phyloP scores from a whole-genome alignment of 345 rosid species.

The Heritiera fomes region DNA sequence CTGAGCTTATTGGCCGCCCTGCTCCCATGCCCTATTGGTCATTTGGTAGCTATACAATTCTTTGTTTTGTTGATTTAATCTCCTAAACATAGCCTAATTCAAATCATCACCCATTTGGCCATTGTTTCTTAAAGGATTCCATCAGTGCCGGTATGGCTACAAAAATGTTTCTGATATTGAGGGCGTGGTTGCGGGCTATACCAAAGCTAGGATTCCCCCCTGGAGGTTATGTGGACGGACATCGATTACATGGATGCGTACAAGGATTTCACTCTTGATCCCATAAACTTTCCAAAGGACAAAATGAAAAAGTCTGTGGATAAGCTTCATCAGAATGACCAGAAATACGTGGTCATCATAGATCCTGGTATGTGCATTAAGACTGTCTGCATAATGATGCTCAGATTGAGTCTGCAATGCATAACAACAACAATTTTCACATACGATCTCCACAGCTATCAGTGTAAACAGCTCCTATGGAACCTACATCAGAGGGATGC shows the following conservation, averaged over 20 bases:
- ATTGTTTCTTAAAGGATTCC: not conserved
- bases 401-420: too few species aligned
- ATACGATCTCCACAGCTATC: slow-evolving; percentile 42
- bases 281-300: slow-evolving; percentile 56
- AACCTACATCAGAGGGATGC: slow-evolving; percentile 61
- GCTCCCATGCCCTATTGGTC: slow-evolving; percentile 90
- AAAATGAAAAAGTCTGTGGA: slow-evolving; percentile 46
- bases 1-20: slow-evolving; percentile 63
- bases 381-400: too few species aligned
- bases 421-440: too few species aligned
- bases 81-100: too few species aligned
- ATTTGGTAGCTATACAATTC: slow-evolving; percentile 42
- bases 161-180: too few species aligned
- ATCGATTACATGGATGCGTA: not conserved
- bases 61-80: not conserved
- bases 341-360: slow-evolving; percentile 60
- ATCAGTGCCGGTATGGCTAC: too few species aligned
- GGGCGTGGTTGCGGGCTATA: too few species aligned
- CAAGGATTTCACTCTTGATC: slow-evolving; percentile 74
- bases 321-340: slow-evolving; percentile 59
- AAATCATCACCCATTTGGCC: not conserved
- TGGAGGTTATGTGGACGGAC: too few species aligned
- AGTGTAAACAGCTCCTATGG: slow-evolving; percentile 50
- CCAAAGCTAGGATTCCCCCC: too few species aligned
- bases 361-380: slow-evolving; percentile 58